These are phyloP conservation scores for Tulasnella sp. DNA, from an alignment of 768 basidiomycete genomes.

Conservation along the genomic window DNA sequence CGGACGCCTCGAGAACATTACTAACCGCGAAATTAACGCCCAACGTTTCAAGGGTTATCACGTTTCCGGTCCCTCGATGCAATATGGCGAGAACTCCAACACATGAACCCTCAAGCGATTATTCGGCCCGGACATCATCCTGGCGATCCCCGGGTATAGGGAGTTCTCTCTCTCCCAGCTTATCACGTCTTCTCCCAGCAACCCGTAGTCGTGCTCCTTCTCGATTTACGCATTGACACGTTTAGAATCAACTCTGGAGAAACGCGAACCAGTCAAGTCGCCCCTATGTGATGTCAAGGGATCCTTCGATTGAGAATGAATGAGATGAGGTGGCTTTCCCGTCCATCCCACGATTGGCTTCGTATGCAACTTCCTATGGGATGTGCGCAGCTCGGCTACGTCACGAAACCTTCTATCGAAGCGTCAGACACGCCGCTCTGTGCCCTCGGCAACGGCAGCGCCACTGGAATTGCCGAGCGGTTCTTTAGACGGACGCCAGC, in stretches of 20 bases:
- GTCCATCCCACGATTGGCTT: background rate
- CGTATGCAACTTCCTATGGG: too few species aligned
- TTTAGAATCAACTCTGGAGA: background rate
- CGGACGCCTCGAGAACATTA: background rate
- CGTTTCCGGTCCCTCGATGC: background rate
- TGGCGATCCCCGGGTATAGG: background rate
- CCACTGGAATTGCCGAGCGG: background rate
- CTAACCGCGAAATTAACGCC: background rate
- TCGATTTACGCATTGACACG: background rate
- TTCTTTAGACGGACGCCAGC: background rate
- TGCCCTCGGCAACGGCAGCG: background rate
- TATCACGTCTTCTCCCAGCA: background rate
- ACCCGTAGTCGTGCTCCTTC: background rate
- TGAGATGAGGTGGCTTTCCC: background rate
- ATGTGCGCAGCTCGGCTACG: background rate
- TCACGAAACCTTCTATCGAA: background rate
- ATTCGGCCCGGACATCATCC: background rate
- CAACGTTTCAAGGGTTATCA: background rate
- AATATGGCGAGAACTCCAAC: background rate
- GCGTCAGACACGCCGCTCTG: background rate
- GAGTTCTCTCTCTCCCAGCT: background rate
- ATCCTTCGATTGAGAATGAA: background rate
- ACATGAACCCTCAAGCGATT: background rate
- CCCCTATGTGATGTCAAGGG: background rate
- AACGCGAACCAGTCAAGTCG: background rate